Percentiles rank a stretch among this genome's conserved stretches.
Conservation (phyloP, 169 alveolate genomes). For the Babesia ovata region DNA sequence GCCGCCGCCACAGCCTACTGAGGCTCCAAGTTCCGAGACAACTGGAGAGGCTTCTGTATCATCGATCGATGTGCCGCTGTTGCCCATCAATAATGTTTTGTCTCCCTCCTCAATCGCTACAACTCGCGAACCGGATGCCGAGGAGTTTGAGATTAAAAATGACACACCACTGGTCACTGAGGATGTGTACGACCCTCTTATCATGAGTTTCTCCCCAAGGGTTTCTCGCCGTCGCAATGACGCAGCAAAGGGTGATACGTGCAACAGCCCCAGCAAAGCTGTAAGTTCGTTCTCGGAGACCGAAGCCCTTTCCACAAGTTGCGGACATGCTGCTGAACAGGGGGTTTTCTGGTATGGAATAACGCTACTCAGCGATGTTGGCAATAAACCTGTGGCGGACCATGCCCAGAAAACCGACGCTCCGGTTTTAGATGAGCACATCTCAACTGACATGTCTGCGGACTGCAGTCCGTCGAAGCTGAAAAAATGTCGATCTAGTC, state of each 20-base stretch:
- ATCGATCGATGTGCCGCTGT: conserved; percentile 2
- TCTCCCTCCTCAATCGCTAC: conserved; percentile 6
- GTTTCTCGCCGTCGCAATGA: background rate
- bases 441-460: background rate
- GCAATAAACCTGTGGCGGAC: background rate
- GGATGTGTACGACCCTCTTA: conserved; percentile 31
- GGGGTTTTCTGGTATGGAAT: conserved; percentile 12
- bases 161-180: conserved; percentile 11
- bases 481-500: background rate
- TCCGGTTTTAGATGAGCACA: background rate
- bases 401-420: background rate
- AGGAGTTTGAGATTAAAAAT: background rate
- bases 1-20: too few species aligned
- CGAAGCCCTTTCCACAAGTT: background rate
- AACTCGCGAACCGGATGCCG: background rate
- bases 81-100: background rate
- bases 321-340: background rate
- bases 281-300: background rate
- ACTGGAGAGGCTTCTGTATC: background rate
- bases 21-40: too few species aligned
- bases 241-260: background rate
- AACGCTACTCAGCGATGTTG: background rate
- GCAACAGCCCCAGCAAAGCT: background rate
- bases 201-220: conserved; percentile 36
- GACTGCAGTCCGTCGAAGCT: background rate